Base-by-base conservation (phyloP, 768 basidiomycete species). In the Amanita thiersii region DNA sequence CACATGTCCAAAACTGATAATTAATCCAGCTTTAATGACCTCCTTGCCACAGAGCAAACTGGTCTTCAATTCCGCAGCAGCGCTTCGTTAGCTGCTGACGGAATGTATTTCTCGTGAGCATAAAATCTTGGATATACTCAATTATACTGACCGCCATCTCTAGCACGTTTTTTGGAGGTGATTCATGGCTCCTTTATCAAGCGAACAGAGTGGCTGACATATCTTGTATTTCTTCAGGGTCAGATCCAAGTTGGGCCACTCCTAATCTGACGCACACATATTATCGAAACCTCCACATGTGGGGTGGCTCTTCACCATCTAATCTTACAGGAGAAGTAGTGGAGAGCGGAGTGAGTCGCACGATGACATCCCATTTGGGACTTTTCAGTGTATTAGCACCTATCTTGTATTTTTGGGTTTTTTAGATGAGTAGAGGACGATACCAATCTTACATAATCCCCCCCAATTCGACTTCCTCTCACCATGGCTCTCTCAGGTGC, bases 401-500 rank as follows among this genome's bases (percentile, higher is more conserved):
- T 4, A 20, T n/a, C n/a, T 6, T 43, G 32, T 4, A 26, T 3
- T 39, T 3, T 9, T 26, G 18, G 12, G 7, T 39, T 10, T n/a
- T 39, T 7, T 39, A 26, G 17, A 26, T n/a, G n/a, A n/a, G n/a
- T n/a, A n/a, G n/a, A n/a, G n/a, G n/a, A n/a, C n/a, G n/a, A n/a
- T 30, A 30, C 29, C 9, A 30, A 30, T 14, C 9, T n/a, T 23
- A 37, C 35, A 14, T 28, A 4, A 4, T 28, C 29, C 35, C 19
- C 30, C 28, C 34, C 37, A 37, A 37, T 37, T 24, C 33, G 17
- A 34, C 17, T 26, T 21, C n/a, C 23, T 31, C 17, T 25, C 25
- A 12, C 29, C 36, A 92, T 92, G 88, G 75, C 81, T 5, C 91
- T 91, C 61, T 91, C 89, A 56, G 87, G 88, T 51, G 86, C 87